A percentile compares a stretch with the other conserved stretches of the same genome.
These are phyloP conservation scores for Cyphellophora attinorum DNA, from an alignment of 2,329 filamentous ascomycete species.

Conservation along the genomic window DNA sequence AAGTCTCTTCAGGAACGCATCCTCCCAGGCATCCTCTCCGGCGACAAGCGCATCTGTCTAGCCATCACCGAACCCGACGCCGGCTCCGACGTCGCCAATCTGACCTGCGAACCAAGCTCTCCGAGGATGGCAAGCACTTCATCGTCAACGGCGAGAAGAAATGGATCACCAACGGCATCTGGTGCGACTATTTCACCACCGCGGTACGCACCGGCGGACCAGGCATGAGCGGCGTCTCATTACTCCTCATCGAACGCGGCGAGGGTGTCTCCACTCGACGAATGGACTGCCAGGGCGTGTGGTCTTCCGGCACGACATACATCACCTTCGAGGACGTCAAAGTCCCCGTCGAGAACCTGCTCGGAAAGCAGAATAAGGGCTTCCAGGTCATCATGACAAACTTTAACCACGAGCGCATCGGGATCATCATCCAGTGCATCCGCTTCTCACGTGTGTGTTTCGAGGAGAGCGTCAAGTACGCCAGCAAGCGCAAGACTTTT, in stretches of 20 bases:
- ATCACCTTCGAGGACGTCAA: constrained; percentile 99
- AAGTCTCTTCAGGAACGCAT: constrained; percentile 78
- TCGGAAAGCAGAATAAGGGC: constrained; percentile 95
- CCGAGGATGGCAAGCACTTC: constrained; percentile 93
- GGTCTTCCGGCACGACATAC: constrained; percentile 91
- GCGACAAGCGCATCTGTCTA: constrained; percentile 94
- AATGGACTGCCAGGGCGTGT: constrained; percentile 98
- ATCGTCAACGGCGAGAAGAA: constrained; percentile 99
- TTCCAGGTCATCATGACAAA: constrained; percentile 67
- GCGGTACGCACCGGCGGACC: constrained; percentile 80
- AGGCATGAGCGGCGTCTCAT: constrained; percentile 86
- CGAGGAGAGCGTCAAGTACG: constrained; percentile 93
- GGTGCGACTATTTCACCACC: constrained; percentile 95
- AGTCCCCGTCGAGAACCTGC: constrained; percentile 96
- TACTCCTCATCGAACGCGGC: constrained; percentile 84
- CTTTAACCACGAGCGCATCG: constrained; percentile 98
- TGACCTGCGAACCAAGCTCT: constrained; percentile 91
- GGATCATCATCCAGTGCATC: constrained; percentile 94
- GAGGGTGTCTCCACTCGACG: constrained; percentile 84
- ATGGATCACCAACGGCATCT: constrained; percentile 98
- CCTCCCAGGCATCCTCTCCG: constrained; percentile 74
- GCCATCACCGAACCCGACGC: constrained; percentile 97
- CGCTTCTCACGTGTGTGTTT: constrained; percentile 95
- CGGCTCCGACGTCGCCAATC: constrained; percentile 86
- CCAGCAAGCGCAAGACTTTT: constrained; percentile 93